Evolutionary conservation across 768 basidiomycete species (phyloP).

Genomic region (Leucocoprinus sp.): DNA sequence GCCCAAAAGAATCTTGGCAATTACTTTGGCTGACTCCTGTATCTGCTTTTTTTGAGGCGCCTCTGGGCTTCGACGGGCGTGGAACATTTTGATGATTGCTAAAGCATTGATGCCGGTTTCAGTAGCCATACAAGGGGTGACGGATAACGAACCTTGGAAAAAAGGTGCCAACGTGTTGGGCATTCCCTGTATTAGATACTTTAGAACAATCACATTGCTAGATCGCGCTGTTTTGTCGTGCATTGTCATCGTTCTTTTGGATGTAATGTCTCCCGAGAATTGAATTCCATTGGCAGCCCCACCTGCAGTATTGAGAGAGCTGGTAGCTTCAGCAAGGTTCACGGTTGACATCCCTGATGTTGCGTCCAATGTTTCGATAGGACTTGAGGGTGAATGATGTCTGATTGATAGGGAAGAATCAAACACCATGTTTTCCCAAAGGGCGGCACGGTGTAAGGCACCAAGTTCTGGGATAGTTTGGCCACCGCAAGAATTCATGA

Average conservation of each 20-base stretch:
- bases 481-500: slow-evolving; percentile 57
- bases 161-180: slow-evolving; percentile 72
- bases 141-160: slow-evolving; percentile 69
- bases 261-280: background rate
- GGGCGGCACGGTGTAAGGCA: slow-evolving; percentile 67
- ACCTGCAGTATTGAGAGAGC: slow-evolving; percentile 2
- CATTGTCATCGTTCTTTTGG: slow-evolving; percentile 11
- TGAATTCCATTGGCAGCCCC: slow-evolving; percentile 25
- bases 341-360: slow-evolving; percentile 36
- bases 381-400: slow-evolving; percentile 43
- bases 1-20: slow-evolving; percentile 67
- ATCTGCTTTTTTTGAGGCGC: slow-evolving; percentile 71
- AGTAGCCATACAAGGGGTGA: background rate
- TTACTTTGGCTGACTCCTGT: slow-evolving; percentile 50
- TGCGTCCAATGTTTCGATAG: slow-evolving; percentile 34
- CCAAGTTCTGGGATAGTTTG: slow-evolving; percentile 69
- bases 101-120: slow-evolving; percentile 1
- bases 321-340: slow-evolving; percentile 29
- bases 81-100: slow-evolving; percentile 87
- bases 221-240: slow-evolving; percentile 40
- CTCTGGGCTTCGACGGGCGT: slow-evolving; percentile 73
- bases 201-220: slow-evolving; percentile 67
- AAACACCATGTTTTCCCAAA: slow-evolving; percentile 83
- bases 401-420: slow-evolving; percentile 48
- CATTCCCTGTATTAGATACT: slow-evolving; percentile 72